Base-by-base conservation (phyloP, 75 land plant genomes). In the Cryptomeria japonica region DNA sequence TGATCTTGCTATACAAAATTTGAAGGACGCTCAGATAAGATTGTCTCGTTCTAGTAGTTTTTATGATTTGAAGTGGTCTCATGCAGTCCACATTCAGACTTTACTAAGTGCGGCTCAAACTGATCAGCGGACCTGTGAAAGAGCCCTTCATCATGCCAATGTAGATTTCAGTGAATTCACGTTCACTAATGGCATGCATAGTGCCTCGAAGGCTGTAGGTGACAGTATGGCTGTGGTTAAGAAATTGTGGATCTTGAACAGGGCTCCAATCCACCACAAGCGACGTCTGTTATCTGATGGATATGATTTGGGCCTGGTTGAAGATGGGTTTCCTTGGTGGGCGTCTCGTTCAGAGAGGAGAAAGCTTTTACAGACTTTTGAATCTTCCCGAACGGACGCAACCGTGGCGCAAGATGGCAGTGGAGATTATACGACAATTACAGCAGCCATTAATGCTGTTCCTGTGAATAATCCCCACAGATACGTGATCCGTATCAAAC, bases 81-180 rank as follows among this genome's bases (percentile, higher is more conserved):
- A 41, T 37, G 32, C 87, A 1, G 11, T 6, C 28, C 89, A 91
- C 49, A 73, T 90, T 22, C 92, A 90, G 87, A 90, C 56, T 49
- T 92, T 89, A 88, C 92, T 95, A 0, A 93, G 94, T 89, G 91
- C 96, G 2, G 93, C 94, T 14, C 85, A 91, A 55, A 88, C 95
- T 4, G 90, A 93, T 64, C 94, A 93, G 82, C 76, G 87, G 47
- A 91, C 92, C 0, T 95, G 96, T 89, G 86, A 91, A 80, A 93
- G 90, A 61, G 92, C 89, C 7, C 89, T 95, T 44, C 44, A 46
- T 3, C n/a, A 22, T 0, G 42, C 49, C 84, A 2, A 44, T 15
- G 32, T 44, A 28, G 28, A n/a, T 12, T 13, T 28, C 53, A n/a
- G 46, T 5, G 31, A 82, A 12, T 46, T 46, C 47, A 7, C 53